A percentile compares a stretch with the other conserved stretches of the same genome.
These are phyloP conservation scores for Colletotrichum australisinense DNA, from an alignment of 2,329 filamentous ascomycete genomes.

Conservation along the genomic window DNA sequence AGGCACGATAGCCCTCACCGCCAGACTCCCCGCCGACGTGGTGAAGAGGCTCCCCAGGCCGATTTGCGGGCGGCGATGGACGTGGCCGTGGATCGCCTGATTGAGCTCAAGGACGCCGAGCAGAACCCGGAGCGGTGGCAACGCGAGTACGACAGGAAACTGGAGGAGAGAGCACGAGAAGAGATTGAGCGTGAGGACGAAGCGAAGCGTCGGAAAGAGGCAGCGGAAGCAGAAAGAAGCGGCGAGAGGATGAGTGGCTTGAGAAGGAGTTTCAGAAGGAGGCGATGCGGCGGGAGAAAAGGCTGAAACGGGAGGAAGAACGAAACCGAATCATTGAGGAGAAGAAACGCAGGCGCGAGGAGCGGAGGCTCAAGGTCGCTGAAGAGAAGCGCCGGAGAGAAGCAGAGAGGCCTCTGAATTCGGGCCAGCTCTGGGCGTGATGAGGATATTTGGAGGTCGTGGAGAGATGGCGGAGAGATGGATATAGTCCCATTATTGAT, in stretches of 20 bases:
- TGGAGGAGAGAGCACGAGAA: not conserved
- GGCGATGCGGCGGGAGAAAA: not conserved
- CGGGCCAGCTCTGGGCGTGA: not conserved
- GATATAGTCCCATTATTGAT: not conserved
- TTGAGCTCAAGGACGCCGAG: not conserved
- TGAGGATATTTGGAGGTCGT: no score
- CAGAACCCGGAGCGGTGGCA: not conserved
- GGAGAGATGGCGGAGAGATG: not conserved
- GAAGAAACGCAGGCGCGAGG: not conserved
- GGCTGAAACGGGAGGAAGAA: not conserved
- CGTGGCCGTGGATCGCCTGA: not conserved
- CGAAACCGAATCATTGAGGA: not conserved
- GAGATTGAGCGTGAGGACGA: not conserved
- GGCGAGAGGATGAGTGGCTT: not conserved
- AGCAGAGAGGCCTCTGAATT: not conserved
- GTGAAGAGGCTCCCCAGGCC: not conserved
- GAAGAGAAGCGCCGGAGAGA: not conserved
- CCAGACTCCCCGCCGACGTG: not conserved
- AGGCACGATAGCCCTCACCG: conserved; percentile 3
- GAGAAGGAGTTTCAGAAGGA: not conserved
- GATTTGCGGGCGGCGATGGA: not conserved
- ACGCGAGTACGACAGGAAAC: not conserved
- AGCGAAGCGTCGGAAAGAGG: not conserved
- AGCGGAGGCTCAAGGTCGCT: not conserved
- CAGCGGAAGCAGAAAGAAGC: not conserved